Evolutionary conservation across 768 basidiomycete species (phyloP).

Genomic region (Xerocomellus intermedius): DNA sequence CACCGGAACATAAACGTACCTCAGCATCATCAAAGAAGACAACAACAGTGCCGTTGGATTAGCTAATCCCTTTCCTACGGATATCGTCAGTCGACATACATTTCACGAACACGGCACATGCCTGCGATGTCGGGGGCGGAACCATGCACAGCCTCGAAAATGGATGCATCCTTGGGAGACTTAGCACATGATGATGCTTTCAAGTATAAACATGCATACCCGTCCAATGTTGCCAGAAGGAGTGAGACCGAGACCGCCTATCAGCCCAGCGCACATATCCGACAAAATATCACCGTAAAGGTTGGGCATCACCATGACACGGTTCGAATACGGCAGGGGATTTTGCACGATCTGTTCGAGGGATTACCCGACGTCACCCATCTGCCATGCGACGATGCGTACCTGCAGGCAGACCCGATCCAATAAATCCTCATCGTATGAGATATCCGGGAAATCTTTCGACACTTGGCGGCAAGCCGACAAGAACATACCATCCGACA

Average conservation of each 20-base stretch:
- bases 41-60: slow-evolving; percentile 99
- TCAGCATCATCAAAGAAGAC: slow-evolving; percentile 96
- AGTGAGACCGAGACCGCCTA: slow-evolving; percentile 95
- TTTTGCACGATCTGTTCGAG: slow-evolving; percentile 77
- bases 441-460: slow-evolving; percentile 90
- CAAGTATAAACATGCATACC: slow-evolving; percentile 42
- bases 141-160: slow-evolving; percentile 99
- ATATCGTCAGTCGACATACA: slow-evolving; percentile 1
- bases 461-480: slow-evolving; percentile 95
- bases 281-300: slow-evolving; percentile 94
- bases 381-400: slow-evolving; percentile 12
- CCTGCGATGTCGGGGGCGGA: slow-evolving; percentile 99
- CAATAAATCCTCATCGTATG: slow-evolving; percentile 95
- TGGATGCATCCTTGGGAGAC: slow-evolving; percentile 80
- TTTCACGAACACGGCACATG: slow-evolving; percentile 29
- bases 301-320: slow-evolving; percentile 99
- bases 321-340: slow-evolving; percentile 88
- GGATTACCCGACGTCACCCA: background rate
- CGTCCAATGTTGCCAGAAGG: slow-evolving; percentile 97
- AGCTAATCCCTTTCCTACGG: slow-evolving; percentile 80
- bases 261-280: slow-evolving; percentile 98
- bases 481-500: slow-evolving; percentile 99
- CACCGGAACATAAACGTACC: slow-evolving; percentile 47
- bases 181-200: slow-evolving; percentile 12
- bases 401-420: slow-evolving; percentile 96